A percentile compares a stretch with the other conserved stretches of the same genome.
These are phyloP conservation scores for Hypoxylon sp. DNA, from an alignment of 2,329 filamentous ascomycete species.

Conservation along the genomic window DNA sequence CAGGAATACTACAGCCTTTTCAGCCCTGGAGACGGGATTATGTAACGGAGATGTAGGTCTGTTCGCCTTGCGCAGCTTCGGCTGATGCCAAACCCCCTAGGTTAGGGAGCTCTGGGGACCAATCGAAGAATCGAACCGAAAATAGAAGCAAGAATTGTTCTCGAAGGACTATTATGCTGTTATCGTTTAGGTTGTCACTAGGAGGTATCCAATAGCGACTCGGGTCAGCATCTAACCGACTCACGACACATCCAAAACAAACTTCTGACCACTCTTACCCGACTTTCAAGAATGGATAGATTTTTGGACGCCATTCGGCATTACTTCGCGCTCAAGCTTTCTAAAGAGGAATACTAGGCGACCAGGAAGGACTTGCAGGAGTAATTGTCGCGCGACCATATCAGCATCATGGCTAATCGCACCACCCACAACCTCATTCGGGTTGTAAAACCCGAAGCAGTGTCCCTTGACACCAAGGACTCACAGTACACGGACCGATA, in stretches of 20 bases:
- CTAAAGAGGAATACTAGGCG: constrained; percentile 9
- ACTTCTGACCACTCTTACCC: constrained; percentile 12
- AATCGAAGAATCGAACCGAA: constrained; percentile 28
- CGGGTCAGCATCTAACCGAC: neutral
- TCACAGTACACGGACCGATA: constrained; percentile 14
- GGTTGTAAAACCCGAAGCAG: constrained; percentile 45
- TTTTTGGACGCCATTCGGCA: constrained; percentile 7
- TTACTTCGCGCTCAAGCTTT: constrained; percentile 9
- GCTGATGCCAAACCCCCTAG: constrained; percentile 11
- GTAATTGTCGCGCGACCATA: constrained; percentile 33
- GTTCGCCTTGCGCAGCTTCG: constrained; percentile 23
- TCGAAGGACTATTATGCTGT: neutral
- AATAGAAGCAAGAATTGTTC: constrained; percentile 24
- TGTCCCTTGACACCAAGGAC: constrained; percentile 19
- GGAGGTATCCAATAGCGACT: constrained; percentile 12
- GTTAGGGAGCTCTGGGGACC: constrained; percentile 5
- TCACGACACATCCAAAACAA: constrained; percentile 10
- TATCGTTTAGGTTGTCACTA: constrained; percentile 1
- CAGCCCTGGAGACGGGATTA: constrained; percentile 31
- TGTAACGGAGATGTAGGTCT: constrained; percentile 17
- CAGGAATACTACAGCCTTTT: constrained; percentile 15
- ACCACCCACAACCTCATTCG: constrained; percentile 34
- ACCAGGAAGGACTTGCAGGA: constrained; percentile 26
- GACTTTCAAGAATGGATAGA: constrained; percentile 5
- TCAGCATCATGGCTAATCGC: constrained; percentile 31